These are phyloP conservation scores for Linderina pennispora DNA, from an alignment of 192 early-diverging fungal species.

Conservation along the genomic window DNA sequence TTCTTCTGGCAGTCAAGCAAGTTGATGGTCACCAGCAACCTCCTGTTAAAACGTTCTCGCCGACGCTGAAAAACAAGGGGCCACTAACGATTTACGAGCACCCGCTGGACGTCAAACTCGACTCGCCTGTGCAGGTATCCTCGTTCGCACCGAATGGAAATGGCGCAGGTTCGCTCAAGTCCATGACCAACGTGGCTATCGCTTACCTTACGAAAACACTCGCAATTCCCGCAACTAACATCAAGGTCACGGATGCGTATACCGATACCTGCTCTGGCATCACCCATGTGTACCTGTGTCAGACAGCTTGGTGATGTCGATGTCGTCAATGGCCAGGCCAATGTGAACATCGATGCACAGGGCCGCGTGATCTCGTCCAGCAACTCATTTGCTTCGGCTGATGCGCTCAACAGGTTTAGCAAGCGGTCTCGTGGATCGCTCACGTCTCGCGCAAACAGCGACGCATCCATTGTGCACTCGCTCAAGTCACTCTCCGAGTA, in stretches of 20 bases:
- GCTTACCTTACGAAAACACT: slow-evolving; percentile 1
- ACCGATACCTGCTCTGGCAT: slow-evolving; percentile 65
- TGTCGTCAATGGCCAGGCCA: slow-evolving; percentile 79
- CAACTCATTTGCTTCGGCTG: slow-evolving; percentile 52
- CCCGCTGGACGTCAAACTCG: background rate
- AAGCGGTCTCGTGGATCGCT: background rate
- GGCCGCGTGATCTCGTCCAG: slow-evolving; percentile 68
- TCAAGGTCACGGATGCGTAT: slow-evolving; percentile 60
- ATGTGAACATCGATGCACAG: slow-evolving; percentile 64
- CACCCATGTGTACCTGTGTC: slow-evolving; percentile 83
- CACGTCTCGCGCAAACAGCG: background rate
- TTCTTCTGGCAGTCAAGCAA: no score
- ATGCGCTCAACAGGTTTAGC: no score
- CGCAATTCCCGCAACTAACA: slow-evolving; percentile 2
- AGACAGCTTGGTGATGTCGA: slow-evolving; percentile 62
- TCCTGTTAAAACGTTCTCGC: background rate
- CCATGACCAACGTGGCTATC: background rate
- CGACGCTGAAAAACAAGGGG: background rate
- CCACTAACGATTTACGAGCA: background rate
- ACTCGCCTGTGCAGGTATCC: background rate
- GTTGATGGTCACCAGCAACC: no score
- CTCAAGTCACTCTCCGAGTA: no score
- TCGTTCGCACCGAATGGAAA: background rate
- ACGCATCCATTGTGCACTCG: no score
- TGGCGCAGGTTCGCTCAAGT: background rate